These are phyloP conservation scores for Eucalyptus dawsonii DNA, from an alignment of 345 rosid genomes.

Conservation along the genomic window DNA sequence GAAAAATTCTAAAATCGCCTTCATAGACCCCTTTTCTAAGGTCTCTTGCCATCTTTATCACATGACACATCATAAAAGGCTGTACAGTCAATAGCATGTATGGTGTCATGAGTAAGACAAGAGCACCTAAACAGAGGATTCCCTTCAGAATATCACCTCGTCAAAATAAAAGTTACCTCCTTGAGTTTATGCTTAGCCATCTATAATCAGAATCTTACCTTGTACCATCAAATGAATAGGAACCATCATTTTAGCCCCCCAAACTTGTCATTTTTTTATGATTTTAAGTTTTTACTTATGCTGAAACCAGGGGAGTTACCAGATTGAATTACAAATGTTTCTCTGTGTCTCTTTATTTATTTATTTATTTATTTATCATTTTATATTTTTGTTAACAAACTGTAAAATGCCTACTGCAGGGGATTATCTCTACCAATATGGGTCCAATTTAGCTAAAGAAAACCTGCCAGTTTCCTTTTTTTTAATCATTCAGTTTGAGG, in stretches of 20 bases:
- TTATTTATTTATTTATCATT: neutral
- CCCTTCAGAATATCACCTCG: neutral
- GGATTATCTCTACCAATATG: neutral
- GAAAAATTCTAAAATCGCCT: neutral
- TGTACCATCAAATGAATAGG: neutral
- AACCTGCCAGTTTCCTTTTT: neutral
- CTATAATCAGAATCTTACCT: neutral
- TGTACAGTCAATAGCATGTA: neutral
- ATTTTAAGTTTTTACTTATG: neutral
- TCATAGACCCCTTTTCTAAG: neutral
- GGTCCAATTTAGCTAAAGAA: neutral
- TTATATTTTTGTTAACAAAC: neutral
- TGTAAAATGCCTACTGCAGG: neutral
- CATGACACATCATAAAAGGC: neutral
- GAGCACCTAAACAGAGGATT: neutral
- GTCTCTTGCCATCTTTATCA: neutral
- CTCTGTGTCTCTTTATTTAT: neutral
- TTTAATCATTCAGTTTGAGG: neutral
- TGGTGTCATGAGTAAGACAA: neutral
- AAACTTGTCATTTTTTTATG: neutral
- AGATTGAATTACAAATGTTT: neutral
- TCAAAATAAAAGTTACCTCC: neutral
- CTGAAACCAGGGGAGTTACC: neutral
- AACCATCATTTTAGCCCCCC: neutral
- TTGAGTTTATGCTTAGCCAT: neutral